Base-by-base conservation (phyloP, 495 filamentous ascomycete genomes). In the Immersiella caudata region DNA sequence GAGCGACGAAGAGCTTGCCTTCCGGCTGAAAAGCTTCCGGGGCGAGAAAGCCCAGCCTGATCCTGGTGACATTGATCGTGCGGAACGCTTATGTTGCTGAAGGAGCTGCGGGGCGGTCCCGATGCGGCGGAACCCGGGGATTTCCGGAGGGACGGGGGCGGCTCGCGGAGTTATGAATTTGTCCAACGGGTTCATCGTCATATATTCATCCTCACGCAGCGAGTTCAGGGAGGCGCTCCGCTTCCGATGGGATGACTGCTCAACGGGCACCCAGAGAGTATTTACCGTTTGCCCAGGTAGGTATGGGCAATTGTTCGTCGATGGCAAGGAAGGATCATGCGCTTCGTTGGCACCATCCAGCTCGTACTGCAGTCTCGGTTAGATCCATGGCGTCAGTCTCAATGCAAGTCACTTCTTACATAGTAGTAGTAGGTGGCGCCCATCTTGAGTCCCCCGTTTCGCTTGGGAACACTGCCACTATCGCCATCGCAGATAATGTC, bases 381-480 rank as follows among this genome's bases (percentile, higher is more conserved):
- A 73, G 68, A 61, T 55, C 70, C 65, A 60, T 40, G 59, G 63
- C 14, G 60, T 62, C 56, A 49, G 64, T 52, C 52, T 26, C 52
- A 14, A 55, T 55, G 16, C 35, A 16, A 56, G 64, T 3, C 59
- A 22, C 33, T 16, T 16, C 92, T 79, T 79, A 95, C 93, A 79
- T 93, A 96, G 81, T 96, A 97, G 86, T 93, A 96, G 79, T 97
- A 97, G 9, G 88, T 93, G n/a, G 88, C 88, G 27, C 93, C 93
- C 91, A 95, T 95, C 77, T 91, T 95, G 64, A 97, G 83, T 24
- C 90, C 93, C 29, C 93, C 93, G 35, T 85, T 84, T 63, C 93
- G 86, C 72, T 87, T 87, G 51, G 83, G 78, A 14, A 77, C 79
- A 54, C 80, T 78, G 52, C 82, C 77, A 16, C 81, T 73, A 62